Evolutionary conservation across 345 rosid species (phyloP).

Genomic region (Viola odorata): DNA sequence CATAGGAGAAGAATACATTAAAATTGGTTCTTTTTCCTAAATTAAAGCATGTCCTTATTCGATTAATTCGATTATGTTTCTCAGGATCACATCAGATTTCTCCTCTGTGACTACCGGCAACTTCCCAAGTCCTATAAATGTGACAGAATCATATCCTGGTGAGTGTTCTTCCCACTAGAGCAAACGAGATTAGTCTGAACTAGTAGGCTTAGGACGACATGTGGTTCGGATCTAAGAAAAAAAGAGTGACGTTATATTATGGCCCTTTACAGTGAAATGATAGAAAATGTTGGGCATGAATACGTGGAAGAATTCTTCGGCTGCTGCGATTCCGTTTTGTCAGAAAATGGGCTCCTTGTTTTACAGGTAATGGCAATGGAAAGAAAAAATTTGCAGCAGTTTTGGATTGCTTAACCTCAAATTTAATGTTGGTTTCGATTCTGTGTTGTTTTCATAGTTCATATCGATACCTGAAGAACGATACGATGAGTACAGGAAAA

Average conservation of each 20-base stretch:
- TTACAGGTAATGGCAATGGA: constrained; percentile 50
- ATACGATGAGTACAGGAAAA: constrained; percentile 66
- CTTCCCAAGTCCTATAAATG: constrained; percentile 46
- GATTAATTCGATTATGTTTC: not conserved
- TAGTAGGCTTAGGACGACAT: too few relatives aligned
- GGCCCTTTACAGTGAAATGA: constrained; percentile 62
- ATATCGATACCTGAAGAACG: constrained; percentile 83
- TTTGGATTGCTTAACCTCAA: not conserved
- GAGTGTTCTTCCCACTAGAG: constrained; percentile 5
- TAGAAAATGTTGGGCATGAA: constrained; percentile 92
- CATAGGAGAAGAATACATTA: too few relatives aligned
- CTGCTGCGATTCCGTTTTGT: constrained; percentile 66
- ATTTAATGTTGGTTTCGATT: not conserved
- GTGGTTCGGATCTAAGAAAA: too few relatives aligned
- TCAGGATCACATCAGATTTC: constrained; percentile 59
- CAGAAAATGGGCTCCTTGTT: constrained; percentile 69
- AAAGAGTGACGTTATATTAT: not conserved
- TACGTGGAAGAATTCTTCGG: constrained; percentile 78
- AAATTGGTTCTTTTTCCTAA: too few relatives aligned
- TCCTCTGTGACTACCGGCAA: constrained; percentile 76
- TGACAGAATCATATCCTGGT: constrained; percentile 89
- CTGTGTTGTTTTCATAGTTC: constrained; percentile 37
- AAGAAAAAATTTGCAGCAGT: not conserved
- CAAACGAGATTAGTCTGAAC: too few relatives aligned
- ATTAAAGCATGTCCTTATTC: too few relatives aligned